phyloP scores from a whole-genome alignment of 352 stramenopile genomes.

The Pythium volutum region DNA sequence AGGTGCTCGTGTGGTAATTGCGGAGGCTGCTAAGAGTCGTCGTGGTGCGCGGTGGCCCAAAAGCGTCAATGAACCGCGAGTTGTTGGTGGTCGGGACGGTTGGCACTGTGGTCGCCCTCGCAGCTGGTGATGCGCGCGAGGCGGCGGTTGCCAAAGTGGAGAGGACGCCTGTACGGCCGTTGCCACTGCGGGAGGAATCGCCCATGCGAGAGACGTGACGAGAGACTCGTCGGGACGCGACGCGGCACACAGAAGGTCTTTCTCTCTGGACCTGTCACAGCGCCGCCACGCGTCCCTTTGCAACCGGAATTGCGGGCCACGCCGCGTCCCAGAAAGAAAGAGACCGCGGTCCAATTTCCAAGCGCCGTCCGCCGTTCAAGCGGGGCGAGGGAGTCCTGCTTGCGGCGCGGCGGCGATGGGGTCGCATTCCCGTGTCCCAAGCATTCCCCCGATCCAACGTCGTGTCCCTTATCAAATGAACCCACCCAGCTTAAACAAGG shows the following conservation, averaged over 20 bases:
- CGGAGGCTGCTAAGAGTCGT: background rate
- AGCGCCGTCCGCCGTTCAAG: background rate
- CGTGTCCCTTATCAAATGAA: conserved; percentile 4
- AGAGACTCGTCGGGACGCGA: conserved; percentile 4
- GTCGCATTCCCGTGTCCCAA: conserved; percentile 14
- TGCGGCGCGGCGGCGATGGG: background rate
- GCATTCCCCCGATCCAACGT: background rate
- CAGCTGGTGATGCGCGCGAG: conserved; percentile 6
- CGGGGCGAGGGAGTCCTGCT: background rate
- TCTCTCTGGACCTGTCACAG: conserved; percentile 8
- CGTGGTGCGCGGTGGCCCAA: conserved; percentile 5
- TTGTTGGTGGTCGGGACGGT: background rate
- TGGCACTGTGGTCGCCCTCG: background rate
- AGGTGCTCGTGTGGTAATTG: background rate
- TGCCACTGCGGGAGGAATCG: background rate
- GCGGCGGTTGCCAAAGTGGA: conserved; percentile 5
- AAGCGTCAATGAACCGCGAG: conserved; percentile 24
- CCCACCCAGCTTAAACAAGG: conserved; percentile 4
- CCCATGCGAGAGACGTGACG: conserved; percentile 2
- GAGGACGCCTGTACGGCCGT: background rate
- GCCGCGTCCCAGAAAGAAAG: conserved; percentile 13
- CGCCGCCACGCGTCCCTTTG: conserved; percentile 2
- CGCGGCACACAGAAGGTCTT: background rate
- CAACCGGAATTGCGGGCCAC: background rate
- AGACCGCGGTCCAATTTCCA: background rate